Percentiles rank a stretch among this genome's conserved stretches.
These are phyloP conservation scores for Coniochaeta sp. DNA, from an alignment of 2,329 filamentous ascomycete genomes.

Conservation along the genomic window DNA sequence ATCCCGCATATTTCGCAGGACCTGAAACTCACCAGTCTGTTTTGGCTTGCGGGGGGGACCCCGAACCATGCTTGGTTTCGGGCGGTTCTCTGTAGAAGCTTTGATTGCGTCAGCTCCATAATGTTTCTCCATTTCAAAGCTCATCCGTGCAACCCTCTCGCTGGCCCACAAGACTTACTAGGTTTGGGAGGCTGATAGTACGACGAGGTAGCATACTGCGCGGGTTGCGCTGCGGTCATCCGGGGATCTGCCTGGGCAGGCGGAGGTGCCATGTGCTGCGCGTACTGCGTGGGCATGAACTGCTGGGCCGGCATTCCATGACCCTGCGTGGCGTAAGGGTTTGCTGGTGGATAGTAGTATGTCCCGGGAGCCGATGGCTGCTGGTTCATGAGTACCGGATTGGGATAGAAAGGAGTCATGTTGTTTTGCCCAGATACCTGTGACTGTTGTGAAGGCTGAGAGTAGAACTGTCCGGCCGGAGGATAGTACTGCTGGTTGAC, in stretches of 20 bases:
- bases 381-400: constrained; percentile 35
- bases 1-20: not conserved
- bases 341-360: constrained; percentile 37
- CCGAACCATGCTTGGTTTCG: constrained; percentile 39
- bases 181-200: constrained; percentile 7
- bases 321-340: constrained; percentile 27
- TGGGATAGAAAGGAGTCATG: constrained; percentile 37
- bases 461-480: constrained; percentile 36
- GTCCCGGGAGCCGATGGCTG: constrained; percentile 20
- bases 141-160: not conserved
- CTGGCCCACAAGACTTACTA: constrained; percentile 6
- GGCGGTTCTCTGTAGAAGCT: constrained; percentile 21
- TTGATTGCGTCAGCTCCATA: constrained; percentile 4
- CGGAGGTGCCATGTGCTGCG: constrained; percentile 25
- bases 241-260: constrained; percentile 18
- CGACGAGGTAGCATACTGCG: constrained; percentile 6
- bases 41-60: constrained; percentile 50
- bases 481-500: constrained; percentile 39
- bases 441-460: constrained; percentile 25
- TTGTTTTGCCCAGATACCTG: constrained; percentile 28
- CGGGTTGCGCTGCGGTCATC: constrained; percentile 9
- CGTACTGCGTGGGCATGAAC: constrained; percentile 28
- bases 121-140: not conserved
- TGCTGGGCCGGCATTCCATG: constrained; percentile 24
- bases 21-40: constrained; percentile 48